phyloP scores from a whole-genome alignment of 2,329 filamentous ascomycete genomes.

The Sarocladium oryzae region DNA sequence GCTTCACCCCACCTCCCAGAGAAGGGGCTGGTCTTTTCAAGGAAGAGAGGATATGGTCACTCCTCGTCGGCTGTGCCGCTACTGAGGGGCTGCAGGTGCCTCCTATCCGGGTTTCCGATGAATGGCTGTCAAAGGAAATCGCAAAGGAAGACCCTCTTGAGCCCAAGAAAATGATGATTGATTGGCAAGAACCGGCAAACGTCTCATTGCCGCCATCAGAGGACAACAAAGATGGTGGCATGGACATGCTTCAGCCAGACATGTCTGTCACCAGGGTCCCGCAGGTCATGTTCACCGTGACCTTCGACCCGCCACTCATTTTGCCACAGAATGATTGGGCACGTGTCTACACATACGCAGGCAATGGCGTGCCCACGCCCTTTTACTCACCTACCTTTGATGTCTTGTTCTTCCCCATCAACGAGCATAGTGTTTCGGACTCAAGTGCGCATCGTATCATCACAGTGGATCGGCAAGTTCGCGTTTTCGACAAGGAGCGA shows the following conservation, averaged over 20 bases:
- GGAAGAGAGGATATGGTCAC: constrained; percentile 53
- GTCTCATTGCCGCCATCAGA: constrained; percentile 47
- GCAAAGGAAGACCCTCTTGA: constrained; percentile 44
- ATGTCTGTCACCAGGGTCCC: constrained; percentile 49
- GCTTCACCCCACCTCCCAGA: constrained; percentile 35
- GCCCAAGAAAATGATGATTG: constrained; percentile 41
- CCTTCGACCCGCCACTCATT: constrained; percentile 66
- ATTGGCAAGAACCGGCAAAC: constrained; percentile 69
- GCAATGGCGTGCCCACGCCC: constrained; percentile 31
- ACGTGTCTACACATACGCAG: constrained; percentile 54
- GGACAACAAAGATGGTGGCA: constrained; percentile 41
- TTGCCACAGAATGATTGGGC: constrained; percentile 59
- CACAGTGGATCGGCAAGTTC: constrained; percentile 39
- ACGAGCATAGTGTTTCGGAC: constrained; percentile 42
- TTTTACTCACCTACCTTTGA: constrained; percentile 48
- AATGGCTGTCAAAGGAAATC: constrained; percentile 66
- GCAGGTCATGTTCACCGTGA: constrained; percentile 67
- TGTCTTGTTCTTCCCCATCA: constrained; percentile 49
- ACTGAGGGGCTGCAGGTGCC: constrained; percentile 40
- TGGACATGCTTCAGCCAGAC: constrained; percentile 45
- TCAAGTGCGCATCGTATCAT: constrained; percentile 53
- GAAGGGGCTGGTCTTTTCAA: constrained; percentile 31
- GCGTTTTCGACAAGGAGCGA: constrained; percentile 29
- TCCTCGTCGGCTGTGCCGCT: constrained; percentile 59
- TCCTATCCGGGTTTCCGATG: constrained; percentile 63